Evolutionary conservation across 2,329 filamentous ascomycete genomes (phyloP).

Genomic region (Colletotrichum tanaceti): DNA sequence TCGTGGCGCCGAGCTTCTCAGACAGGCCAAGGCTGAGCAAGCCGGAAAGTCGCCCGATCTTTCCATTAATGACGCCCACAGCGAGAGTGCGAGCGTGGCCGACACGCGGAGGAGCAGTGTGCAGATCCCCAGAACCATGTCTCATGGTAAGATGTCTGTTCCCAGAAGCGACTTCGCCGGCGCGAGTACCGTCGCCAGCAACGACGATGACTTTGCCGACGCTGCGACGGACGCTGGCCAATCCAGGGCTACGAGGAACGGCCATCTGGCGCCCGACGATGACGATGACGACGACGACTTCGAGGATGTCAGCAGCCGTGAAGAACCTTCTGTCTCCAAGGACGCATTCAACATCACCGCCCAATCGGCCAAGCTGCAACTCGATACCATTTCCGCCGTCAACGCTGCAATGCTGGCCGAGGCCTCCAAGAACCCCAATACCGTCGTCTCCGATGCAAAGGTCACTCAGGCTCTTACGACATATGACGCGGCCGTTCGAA

Average conservation of each 20-base stretch:
- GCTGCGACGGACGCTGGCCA: conserved; percentile 58
- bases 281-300: conserved; percentile 81
- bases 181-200: conserved; percentile 60
- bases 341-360: conserved; percentile 98
- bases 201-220: conserved; percentile 65
- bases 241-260: conserved; percentile 52
- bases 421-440: conserved; percentile 73
- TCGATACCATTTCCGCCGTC: conserved; percentile 89
- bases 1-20: conserved; percentile 79
- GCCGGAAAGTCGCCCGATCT: conserved; percentile 60
- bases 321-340: conserved; percentile 79
- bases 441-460: conserved; percentile 80
- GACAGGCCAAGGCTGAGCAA: conserved; percentile 83
- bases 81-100: conserved; percentile 64
- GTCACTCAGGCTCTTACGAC: conserved; percentile 82
- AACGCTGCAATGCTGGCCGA: conserved; percentile 83
- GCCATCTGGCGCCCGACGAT: conserved; percentile 50
- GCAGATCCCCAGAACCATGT: conserved; percentile 58
- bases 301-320: conserved; percentile 80
- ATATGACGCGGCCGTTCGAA: conserved; percentile 90
- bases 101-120: conserved; percentile 58
- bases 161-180: conserved; percentile 52
- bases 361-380: conserved; percentile 86
- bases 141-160: conserved; percentile 48
- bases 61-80: conserved; percentile 59